These are phyloP conservation scores for Daldinia childiae DNA, from an alignment of 495 filamentous ascomycete species.

Conservation along the genomic window DNA sequence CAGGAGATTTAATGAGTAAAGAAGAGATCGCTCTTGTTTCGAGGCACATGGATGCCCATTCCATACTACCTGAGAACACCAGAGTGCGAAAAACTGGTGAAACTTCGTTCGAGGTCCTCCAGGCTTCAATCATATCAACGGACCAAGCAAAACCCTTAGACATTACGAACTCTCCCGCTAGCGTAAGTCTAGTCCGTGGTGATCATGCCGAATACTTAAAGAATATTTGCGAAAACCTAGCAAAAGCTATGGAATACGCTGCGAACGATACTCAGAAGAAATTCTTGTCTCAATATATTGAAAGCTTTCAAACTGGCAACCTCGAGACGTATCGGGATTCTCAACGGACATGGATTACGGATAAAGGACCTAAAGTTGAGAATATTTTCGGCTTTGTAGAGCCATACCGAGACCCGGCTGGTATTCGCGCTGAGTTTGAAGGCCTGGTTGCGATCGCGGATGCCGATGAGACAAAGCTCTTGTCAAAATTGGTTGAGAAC, in stretches of 20 bases:
- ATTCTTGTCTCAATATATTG: neutral
- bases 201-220: neutral
- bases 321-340: neutral
- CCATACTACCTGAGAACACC: slow-evolving; percentile 35
- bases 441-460: slow-evolving; percentile 57
- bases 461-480: slow-evolving; percentile 47
- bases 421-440: slow-evolving; percentile 58
- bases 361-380: slow-evolving; percentile 54
- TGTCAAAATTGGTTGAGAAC: slow-evolving; percentile 43
- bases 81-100: slow-evolving; percentile 25
- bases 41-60: neutral
- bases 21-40: neutral
- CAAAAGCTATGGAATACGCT: neutral
- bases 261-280: neutral
- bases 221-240: neutral
- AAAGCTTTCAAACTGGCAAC: neutral
- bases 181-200: neutral
- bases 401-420: slow-evolving; percentile 59
- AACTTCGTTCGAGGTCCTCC: slow-evolving; percentile 23
- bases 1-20: neutral
- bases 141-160: neutral
- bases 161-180: neutral
- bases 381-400: slow-evolving; percentile 61
- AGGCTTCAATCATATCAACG: slow-evolving; percentile 15
- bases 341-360: slow-evolving; percentile 50